phyloP scores from a whole-genome alignment of 1,284 basidiomycete genomes.

The Phellinidium pouzarii region DNA sequence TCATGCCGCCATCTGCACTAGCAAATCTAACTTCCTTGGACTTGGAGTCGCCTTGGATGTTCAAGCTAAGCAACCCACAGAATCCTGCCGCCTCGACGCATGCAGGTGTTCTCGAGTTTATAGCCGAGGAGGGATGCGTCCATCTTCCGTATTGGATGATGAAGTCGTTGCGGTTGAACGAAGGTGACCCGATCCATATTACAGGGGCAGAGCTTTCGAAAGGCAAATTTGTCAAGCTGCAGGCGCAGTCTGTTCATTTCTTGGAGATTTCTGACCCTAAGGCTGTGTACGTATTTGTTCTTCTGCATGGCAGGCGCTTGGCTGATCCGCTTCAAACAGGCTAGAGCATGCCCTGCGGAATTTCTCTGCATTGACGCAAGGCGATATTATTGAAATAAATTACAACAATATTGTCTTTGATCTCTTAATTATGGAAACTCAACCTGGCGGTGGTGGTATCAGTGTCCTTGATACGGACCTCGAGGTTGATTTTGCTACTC shows the following conservation, averaged over 20 bases:
- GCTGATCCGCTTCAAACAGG: constrained; percentile 35
- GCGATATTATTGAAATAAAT: constrained; percentile 87
- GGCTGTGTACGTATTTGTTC: constrained; percentile 70
- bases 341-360: constrained; percentile 94
- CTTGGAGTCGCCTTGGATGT: constrained; percentile 92
- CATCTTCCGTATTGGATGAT: constrained; percentile 99
- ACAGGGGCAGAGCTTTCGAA: constrained; percentile 86
- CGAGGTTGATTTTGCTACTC: constrained; percentile 80
- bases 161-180: constrained; percentile 86
- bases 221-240: constrained; percentile 94
- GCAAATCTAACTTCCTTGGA: constrained; percentile 86
- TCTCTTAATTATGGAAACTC: constrained; percentile 91
- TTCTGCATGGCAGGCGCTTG: neutral
- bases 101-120: constrained; percentile 97
- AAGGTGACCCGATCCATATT: constrained; percentile 93
- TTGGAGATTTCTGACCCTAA: constrained; percentile 93
- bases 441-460: constrained; percentile 85
- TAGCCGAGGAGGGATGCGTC: constrained; percentile 93
- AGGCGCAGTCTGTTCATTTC: constrained; percentile 94
- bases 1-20: constrained; percentile 95
- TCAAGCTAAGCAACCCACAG: constrained; percentile 86
- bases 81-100: constrained; percentile 88
- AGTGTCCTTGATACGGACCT: constrained; percentile 93
- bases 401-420: constrained; percentile 94
- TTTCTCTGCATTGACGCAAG: constrained; percentile 86